Percentiles rank a stretch among this genome's conserved stretches.
Evolutionary conservation across 2,329 filamentous ascomycete species (phyloP).

Genomic region (Neopestalotiopsis clavispora): DNA sequence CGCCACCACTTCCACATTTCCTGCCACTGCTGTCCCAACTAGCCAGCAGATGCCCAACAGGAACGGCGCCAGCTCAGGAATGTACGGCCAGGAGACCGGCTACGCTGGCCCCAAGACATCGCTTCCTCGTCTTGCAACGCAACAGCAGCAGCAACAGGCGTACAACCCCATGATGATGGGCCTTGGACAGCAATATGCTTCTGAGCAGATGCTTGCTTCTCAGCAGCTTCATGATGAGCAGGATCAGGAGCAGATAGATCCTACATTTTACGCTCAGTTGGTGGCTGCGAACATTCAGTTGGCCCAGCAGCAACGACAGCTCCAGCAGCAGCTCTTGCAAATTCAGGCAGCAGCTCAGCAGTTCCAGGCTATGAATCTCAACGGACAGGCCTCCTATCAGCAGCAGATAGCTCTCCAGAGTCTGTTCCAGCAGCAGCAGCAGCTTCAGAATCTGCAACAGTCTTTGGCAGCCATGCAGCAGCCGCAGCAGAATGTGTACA

Average conservation of each 20-base stretch:
- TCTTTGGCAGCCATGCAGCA: slow-evolving; percentile 57
- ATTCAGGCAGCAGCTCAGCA: slow-evolving; percentile 85
- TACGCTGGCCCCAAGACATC: slow-evolving; percentile 63
- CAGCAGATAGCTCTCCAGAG: slow-evolving; percentile 56
- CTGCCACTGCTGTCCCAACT: slow-evolving; percentile 45
- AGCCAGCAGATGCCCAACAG: slow-evolving; percentile 46
- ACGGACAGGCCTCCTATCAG: slow-evolving; percentile 53
- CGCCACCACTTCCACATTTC: slow-evolving; percentile 64
- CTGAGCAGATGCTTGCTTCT: slow-evolving; percentile 88
- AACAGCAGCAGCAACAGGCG: slow-evolving; percentile 28
- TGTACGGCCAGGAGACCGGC: slow-evolving; percentile 49
- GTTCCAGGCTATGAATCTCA: slow-evolving; percentile 78
- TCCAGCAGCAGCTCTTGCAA: slow-evolving; percentile 89
- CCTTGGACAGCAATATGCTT: slow-evolving; percentile 64
- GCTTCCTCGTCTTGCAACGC: slow-evolving; percentile 45
- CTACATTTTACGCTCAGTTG: slow-evolving; percentile 84
- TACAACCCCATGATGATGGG: slow-evolving; percentile 38
- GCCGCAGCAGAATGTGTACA: slow-evolving; percentile 73
- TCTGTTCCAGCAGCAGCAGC: slow-evolving; percentile 60
- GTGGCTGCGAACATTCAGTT: slow-evolving; percentile 91
- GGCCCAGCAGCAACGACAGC: slow-evolving; percentile 90
- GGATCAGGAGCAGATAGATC: slow-evolving; percentile 78
- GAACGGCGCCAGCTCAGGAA: slow-evolving; percentile 49
- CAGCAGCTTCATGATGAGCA: slow-evolving; percentile 77
- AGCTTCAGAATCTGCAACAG: slow-evolving; percentile 70